phyloP scores from a whole-genome alignment of 1,284 basidiomycete genomes.

The Heterobasidion occidentale region DNA sequence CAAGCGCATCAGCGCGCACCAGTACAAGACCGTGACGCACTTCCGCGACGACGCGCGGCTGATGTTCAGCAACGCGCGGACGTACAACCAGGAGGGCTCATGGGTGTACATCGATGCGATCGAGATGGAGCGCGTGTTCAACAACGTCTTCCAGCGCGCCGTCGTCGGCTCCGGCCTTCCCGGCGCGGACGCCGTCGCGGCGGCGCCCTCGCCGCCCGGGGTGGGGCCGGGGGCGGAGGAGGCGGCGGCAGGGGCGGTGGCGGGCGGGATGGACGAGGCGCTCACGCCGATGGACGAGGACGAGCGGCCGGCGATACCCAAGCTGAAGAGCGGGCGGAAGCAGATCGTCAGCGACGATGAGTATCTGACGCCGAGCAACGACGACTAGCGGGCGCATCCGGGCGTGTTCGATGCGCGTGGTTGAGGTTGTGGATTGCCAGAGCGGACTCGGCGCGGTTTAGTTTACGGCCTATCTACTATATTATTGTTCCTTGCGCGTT shows the following conservation, averaged over 20 bases:
- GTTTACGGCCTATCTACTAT: background rate
- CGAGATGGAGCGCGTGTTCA: constrained; percentile 84
- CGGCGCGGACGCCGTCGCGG: constrained; percentile 43
- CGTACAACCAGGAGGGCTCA: constrained; percentile 83
- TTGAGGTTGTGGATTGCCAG: background rate
- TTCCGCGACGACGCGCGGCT: constrained; percentile 81
- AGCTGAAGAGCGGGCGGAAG: constrained; percentile 50
- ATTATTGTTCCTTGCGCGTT: background rate
- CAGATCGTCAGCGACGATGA: constrained; percentile 75
- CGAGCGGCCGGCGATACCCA: constrained; percentile 42
- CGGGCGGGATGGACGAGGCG: constrained; percentile 53
- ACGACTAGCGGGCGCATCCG: constrained; percentile 18
- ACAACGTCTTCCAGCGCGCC: constrained; percentile 50
- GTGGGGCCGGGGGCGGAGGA: constrained; percentile 33
- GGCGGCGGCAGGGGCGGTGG: constrained; percentile 23
- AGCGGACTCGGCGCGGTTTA: background rate
- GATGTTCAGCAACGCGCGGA: constrained; percentile 91
- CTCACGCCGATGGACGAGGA: constrained; percentile 73
- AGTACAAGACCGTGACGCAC: constrained; percentile 70
- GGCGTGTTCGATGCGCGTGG: background rate
- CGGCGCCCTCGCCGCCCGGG: constrained; percentile 35
- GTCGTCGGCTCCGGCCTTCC: constrained; percentile 65
- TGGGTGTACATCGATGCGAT: constrained; percentile 93
- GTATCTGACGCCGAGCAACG: constrained; percentile 29
- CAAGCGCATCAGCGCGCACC: constrained; percentile 67